Evolutionary conservation across 2,329 filamentous ascomycete species (phyloP).

Genomic region (Fusarium vanettenii): DNA sequence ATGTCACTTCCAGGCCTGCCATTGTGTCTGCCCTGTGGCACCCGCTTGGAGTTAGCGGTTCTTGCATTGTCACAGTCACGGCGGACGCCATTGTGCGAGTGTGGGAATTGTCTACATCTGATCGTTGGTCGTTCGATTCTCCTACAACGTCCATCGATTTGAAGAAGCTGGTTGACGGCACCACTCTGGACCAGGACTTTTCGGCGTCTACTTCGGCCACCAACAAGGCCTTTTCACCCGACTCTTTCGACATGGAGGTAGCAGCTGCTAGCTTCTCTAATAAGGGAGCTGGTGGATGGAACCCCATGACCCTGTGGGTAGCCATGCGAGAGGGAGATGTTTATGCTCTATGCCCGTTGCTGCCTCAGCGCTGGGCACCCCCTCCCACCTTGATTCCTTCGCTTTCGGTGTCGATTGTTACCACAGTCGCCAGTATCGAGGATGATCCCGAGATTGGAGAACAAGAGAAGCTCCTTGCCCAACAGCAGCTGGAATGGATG

Average conservation of each 20-base stretch:
- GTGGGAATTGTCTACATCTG: conserved; percentile 88
- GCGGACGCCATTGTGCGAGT: conserved; percentile 87
- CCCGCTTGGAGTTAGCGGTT: conserved; percentile 84
- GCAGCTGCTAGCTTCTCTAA: conserved; percentile 84
- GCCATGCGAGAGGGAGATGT: conserved; percentile 95
- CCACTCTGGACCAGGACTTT: conserved; percentile 85
- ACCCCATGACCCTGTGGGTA: conserved; percentile 95
- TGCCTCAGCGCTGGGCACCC: conserved; percentile 88
- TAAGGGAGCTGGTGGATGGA: conserved; percentile 82
- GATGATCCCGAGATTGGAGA: conserved; percentile 67
- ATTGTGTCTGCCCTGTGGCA: conserved; percentile 91
- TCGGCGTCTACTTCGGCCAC: conserved; percentile 78
- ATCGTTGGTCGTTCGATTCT: conserved; percentile 88
- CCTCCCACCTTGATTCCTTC: conserved; percentile 82
- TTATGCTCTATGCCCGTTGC: conserved; percentile 90
- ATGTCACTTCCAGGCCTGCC: conserved; percentile 86
- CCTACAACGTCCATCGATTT: conserved; percentile 88
- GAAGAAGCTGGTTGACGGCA: conserved; percentile 88
- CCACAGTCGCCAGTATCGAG: conserved; percentile 73
- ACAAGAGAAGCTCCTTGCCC: conserved; percentile 66
- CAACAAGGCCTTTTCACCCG: conserved; percentile 87
- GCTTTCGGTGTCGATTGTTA: conserved; percentile 83
- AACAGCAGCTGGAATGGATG: conserved; percentile 77
- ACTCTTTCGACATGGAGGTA: conserved; percentile 93
- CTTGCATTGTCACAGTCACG: conserved; percentile 88